phyloP scores from a whole-genome alignment of 352 stramenopile genomes.

The Plasmopara halstedii region DNA sequence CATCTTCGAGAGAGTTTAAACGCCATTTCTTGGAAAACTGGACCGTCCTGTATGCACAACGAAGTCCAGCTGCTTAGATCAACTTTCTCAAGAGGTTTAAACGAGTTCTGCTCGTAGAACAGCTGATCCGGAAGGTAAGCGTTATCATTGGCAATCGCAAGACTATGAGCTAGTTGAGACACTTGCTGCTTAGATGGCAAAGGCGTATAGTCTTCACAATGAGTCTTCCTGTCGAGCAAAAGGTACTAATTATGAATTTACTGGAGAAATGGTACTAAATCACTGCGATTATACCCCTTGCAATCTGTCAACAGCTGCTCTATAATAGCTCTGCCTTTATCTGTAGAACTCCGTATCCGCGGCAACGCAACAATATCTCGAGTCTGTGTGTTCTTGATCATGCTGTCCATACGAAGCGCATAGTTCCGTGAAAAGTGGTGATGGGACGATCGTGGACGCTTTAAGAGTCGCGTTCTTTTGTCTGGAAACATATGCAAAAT shows the following conservation, averaged over 20 bases:
- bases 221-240: conserved; percentile 15
- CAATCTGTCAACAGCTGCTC: conserved; percentile 37
- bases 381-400: conserved; percentile 16
- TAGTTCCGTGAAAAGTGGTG: conserved; percentile 13
- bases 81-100: conserved; percentile 24
- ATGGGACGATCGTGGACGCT: conserved; percentile 17
- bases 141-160: not conserved
- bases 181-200: conserved; percentile 2
- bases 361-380: conserved; percentile 22
- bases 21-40: conserved; percentile 30
- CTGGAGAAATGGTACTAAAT: not conserved
- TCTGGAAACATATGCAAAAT: conserved; percentile 53
- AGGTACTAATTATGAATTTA: conserved; percentile 4
- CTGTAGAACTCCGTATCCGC: conserved; percentile 17
- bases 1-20: conserved; percentile 37
- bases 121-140: conserved; percentile 32
- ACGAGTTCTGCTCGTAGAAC: conserved; percentile 57
- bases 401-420: conserved; percentile 3
- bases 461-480: conserved; percentile 1
- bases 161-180: conserved; percentile 41
- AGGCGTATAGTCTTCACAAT: not conserved
- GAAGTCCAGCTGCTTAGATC: conserved; percentile 47
- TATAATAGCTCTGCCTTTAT: conserved; percentile 33
- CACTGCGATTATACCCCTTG: conserved; percentile 27
- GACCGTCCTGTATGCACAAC: conserved; percentile 24